phyloP scores from a whole-genome alignment of 2,329 filamentous ascomycete genomes.

The Xylariaceae sp. region DNA sequence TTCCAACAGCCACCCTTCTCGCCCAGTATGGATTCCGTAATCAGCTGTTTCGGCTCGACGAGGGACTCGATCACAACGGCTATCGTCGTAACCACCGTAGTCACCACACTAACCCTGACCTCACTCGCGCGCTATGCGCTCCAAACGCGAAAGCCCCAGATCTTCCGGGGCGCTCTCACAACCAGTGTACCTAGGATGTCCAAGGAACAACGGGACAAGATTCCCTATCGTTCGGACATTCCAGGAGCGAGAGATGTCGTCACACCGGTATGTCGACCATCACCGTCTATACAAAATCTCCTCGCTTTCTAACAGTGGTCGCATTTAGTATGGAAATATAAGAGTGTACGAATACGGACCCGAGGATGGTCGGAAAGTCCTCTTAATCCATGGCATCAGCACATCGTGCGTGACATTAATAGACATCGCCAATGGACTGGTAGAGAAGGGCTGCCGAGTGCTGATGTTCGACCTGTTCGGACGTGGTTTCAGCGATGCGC shows the following conservation, averaged over 20 bases:
- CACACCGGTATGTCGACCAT: constrained; percentile 48
- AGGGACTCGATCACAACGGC: constrained; percentile 28
- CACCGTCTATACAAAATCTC: too few relatives aligned
- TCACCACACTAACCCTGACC: constrained; percentile 39
- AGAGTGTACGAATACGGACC: constrained; percentile 81
- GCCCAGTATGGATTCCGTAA: constrained; percentile 30
- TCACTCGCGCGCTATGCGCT: constrained; percentile 34
- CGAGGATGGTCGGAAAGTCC: constrained; percentile 63
- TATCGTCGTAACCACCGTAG: constrained; percentile 37
- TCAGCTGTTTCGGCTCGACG: constrained; percentile 24
- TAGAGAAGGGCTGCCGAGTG: constrained; percentile 65
- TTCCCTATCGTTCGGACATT: constrained; percentile 62
- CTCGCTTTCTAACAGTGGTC: neutral
- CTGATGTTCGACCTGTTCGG: constrained; percentile 75
- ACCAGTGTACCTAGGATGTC: constrained; percentile 36
- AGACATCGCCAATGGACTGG: constrained; percentile 62
- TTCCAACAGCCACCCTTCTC: neutral
- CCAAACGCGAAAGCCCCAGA: constrained; percentile 37
- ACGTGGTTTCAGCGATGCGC: constrained; percentile 61
- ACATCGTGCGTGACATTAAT: constrained; percentile 72
- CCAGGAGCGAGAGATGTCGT: constrained; percentile 68
- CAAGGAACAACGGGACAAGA: constrained; percentile 33
- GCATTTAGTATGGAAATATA: constrained; percentile 60
- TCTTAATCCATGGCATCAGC: constrained; percentile 79
- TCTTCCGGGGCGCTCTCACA: constrained; percentile 43